A percentile compares a stretch with the other conserved stretches of the same genome.
These are phyloP conservation scores for Talaromyces ruber DNA, from an alignment of 495 filamentous ascomycete species.

Conservation along the genomic window DNA sequence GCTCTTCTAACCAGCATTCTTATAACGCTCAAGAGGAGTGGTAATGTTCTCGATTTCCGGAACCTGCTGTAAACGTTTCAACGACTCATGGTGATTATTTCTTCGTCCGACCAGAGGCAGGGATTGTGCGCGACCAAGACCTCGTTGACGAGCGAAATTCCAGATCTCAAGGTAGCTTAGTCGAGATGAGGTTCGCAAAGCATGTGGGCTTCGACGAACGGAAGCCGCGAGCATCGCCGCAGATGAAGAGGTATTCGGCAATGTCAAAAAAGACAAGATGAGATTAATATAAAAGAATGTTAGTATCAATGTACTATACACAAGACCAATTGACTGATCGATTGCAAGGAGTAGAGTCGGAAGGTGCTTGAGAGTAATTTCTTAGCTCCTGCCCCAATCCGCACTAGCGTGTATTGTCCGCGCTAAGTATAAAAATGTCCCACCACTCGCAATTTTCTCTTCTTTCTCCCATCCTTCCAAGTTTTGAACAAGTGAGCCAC, in stretches of 20 bases:
- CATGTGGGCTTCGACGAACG: slow-evolving; percentile 14
- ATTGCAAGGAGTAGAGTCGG: not conserved
- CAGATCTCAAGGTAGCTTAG: slow-evolving; percentile 34
- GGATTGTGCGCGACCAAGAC: slow-evolving; percentile 5
- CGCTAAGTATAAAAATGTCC: slow-evolving; percentile 8
- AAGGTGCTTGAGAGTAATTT: not conserved
- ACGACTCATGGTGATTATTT: slow-evolving; percentile 19
- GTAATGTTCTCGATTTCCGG: slow-evolving; percentile 9
- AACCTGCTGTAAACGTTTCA: slow-evolving; percentile 17
- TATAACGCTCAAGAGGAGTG: slow-evolving; percentile 31
- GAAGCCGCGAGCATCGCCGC: slow-evolving; percentile 16
- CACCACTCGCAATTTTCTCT: slow-evolving; percentile 22
- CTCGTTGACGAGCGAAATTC: slow-evolving; percentile 22
- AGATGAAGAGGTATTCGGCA: not conserved
- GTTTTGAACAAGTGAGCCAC: slow-evolving; percentile 83
- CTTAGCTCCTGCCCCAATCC: slow-evolving; percentile 10
- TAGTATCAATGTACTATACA: not conserved
- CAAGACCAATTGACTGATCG: not conserved
- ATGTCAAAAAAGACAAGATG: not conserved
- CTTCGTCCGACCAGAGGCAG: not conserved
- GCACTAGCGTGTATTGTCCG: slow-evolving; percentile 18
- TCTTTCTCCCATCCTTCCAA: slow-evolving; percentile 87
- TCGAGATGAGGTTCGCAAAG: slow-evolving; percentile 9
- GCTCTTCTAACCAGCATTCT: slow-evolving; percentile 34
- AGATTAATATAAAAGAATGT: not conserved